phyloP scores from a whole-genome alignment of 176 grass and related monocot genomes.

The Triticum dicoccoides region DNA sequence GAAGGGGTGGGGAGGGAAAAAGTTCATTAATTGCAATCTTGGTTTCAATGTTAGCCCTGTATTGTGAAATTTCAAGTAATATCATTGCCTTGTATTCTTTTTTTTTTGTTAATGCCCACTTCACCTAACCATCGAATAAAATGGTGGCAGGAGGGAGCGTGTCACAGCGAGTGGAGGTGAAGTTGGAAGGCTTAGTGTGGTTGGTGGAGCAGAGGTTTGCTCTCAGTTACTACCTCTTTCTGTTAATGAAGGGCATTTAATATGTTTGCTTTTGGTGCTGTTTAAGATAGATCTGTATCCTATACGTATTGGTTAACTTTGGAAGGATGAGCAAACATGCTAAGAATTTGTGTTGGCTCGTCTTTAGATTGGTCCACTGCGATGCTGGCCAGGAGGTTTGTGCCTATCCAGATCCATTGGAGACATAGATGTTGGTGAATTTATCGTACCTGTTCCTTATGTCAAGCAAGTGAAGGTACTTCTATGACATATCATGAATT shows the following conservation, averaged over 20 bases:
- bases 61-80: background rate
- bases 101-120: background rate
- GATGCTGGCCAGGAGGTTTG: constrained; percentile 94
- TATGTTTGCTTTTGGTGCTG: constrained; percentile 9
- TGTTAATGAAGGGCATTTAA: background rate
- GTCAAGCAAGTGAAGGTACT: constrained; percentile 98
- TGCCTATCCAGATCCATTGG: constrained; percentile 95
- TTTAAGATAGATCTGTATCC: constrained; percentile 4
- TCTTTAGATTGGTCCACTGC: constrained; percentile 84
- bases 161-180: constrained; percentile 97
- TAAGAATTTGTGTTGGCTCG: background rate
- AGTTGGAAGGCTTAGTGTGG: constrained; percentile 95
- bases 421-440: constrained; percentile 96
- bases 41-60: background rate
- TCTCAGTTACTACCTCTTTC: constrained; percentile 16
- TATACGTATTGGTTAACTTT: constrained; percentile 11
- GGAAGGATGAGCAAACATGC: constrained; percentile 6
- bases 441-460: constrained; percentile 92
- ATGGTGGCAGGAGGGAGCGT: constrained; percentile 75
- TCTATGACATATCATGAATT: background rate
- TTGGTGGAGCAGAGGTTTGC: constrained; percentile 86
- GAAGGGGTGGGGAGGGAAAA: background rate
- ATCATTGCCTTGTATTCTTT: background rate
- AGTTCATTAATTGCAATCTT: constrained; percentile 3
- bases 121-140: constrained; percentile 18